These are phyloP conservation scores for Ceratopteris richardii DNA, from an alignment of 75 land plant genomes.

Conservation along the genomic window DNA sequence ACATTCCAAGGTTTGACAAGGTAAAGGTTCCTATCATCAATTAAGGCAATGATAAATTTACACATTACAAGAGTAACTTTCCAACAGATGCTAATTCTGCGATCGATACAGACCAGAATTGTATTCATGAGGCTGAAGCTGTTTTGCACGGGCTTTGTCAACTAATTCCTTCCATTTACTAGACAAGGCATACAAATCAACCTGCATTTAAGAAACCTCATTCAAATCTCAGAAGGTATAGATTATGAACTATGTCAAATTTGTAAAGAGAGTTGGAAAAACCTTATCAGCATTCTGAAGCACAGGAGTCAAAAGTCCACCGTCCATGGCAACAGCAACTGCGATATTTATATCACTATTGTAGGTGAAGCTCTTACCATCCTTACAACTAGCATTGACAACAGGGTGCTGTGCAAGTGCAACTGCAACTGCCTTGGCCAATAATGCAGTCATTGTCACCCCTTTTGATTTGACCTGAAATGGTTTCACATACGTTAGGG, in stretches of 20 bases:
- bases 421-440: conserved; percentile 75
- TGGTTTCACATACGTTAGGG: too few relatives aligned
- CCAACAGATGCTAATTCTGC: not conserved
- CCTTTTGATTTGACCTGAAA: conserved; percentile 79
- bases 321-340: conserved; percentile 83
- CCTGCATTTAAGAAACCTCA: conserved; percentile 28
- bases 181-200: conserved; percentile 70
- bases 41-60: too few relatives aligned
- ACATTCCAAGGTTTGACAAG: conserved; percentile 76
- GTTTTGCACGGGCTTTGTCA: conserved; percentile 75
- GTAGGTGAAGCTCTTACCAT: conserved; percentile 80
- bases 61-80: too few relatives aligned
- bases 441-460: conserved; percentile 77
- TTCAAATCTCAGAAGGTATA: too few relatives aligned
- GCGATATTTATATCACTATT: conserved; percentile 79
- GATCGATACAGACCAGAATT: conserved; percentile 44
- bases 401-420: conserved; percentile 77
- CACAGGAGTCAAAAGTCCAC: conserved; percentile 78
- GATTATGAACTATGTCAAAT: too few relatives aligned
- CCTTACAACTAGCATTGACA: conserved; percentile 74
- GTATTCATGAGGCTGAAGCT: conserved; percentile 77
- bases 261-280: not conserved
- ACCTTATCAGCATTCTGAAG: conserved; percentile 94
- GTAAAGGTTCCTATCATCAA: conserved; percentile 81
- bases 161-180: conserved; percentile 86